Percentiles rank a stretch among this genome's conserved stretches.
Evolutionary conservation across 2,329 filamentous ascomycete genomes (phyloP).

Genomic region (Arachnopeziza araneosa): DNA sequence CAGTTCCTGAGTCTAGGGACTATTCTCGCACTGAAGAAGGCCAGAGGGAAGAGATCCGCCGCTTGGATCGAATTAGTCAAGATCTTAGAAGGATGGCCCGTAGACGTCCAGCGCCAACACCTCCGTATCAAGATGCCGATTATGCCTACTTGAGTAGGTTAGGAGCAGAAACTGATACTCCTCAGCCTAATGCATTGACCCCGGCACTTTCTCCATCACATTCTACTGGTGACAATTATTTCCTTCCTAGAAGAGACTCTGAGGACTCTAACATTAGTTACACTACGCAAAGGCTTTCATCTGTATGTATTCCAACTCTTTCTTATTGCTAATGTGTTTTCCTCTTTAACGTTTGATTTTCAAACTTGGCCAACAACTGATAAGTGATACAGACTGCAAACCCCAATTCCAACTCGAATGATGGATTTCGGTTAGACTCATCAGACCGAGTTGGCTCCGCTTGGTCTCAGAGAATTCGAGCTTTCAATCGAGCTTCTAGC

Average conservation of each 20-base stretch:
- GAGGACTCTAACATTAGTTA: constrained; percentile 10
- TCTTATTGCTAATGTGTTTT: background rate
- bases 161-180: constrained; percentile 9
- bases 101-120: constrained; percentile 20
- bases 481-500: constrained; percentile 15
- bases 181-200: constrained; percentile 16
- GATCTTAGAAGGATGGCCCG: constrained; percentile 19
- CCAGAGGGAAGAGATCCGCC: constrained; percentile 13
- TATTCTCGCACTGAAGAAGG: constrained; percentile 18
- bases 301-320: background rate
- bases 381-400: background rate
- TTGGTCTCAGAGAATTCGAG: constrained; percentile 14
- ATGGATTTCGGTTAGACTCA: background rate
- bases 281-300: background rate
- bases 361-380: background rate
- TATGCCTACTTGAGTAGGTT: constrained; percentile 12
- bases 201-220: constrained; percentile 16
- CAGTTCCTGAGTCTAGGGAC: constrained; percentile 28
- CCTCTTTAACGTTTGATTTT: background rate
- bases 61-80: constrained; percentile 15
- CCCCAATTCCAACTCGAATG: background rate
- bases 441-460: constrained; percentile 2
- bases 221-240: constrained; percentile 1
- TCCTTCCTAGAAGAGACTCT: constrained; percentile 4
- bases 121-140: constrained; percentile 21